Evolutionary conservation across 73 alveolate species (phyloP).

Genomic region (Paramecium octaurelia): DNA sequence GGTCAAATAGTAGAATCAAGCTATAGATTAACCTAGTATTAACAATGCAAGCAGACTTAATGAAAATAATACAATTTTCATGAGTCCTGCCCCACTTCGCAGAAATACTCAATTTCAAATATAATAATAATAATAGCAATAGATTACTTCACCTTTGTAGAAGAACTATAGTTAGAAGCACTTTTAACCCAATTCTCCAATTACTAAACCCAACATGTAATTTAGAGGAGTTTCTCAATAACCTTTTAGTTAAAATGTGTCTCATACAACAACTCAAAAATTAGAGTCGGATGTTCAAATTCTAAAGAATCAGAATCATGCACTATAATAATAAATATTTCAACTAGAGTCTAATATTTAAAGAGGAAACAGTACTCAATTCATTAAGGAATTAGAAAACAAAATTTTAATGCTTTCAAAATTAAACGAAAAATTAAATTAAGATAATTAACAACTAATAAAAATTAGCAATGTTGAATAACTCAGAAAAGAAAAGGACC

Average conservation of each 20-base stretch:
- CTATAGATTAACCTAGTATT: neutral
- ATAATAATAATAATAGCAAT: neutral
- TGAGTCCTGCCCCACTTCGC: neutral
- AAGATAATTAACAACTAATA: neutral
- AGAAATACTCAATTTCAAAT: neutral
- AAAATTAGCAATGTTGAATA: neutral
- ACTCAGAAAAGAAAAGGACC: neutral
- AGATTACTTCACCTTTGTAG: neutral
- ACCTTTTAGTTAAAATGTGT: neutral
- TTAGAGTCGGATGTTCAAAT: neutral
- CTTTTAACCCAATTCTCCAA: neutral
- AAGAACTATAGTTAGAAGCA: neutral
- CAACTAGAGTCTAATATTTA: neutral
- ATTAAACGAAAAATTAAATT: slow-evolving; percentile 11
- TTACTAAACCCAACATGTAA: neutral
- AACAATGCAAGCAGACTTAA: neutral
- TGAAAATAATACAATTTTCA: neutral
- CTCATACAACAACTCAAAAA: slow-evolving; percentile 7
- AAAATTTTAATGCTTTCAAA: neutral
- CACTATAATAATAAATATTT: neutral
- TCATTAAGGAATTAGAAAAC: neutral
- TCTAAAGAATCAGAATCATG: neutral
- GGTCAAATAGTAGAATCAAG: neutral
- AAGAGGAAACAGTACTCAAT: neutral
- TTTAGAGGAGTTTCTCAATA: neutral